Evolutionary conservation across 352 stramenopile genomes (phyloP), one percentile per base, ranked within the genome.

Genomic region (Globisporangium paddicum): DNA sequence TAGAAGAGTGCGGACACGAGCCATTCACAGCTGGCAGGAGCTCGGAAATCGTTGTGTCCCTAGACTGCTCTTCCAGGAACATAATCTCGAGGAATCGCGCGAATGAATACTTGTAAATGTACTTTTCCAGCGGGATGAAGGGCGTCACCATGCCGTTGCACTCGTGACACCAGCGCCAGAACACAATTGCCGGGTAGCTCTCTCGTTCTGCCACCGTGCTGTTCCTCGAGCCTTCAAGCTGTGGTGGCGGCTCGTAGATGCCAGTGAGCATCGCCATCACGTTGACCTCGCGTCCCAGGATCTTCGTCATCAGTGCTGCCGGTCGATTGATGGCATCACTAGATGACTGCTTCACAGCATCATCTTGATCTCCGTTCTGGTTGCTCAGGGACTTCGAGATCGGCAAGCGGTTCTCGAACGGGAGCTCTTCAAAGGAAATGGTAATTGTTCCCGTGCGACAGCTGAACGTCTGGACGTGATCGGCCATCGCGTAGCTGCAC

Each of bases 31-130:
- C 64, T 13, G 61, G 47, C 34, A 66, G 13, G 8, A 55, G 63
- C 52, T 26, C 25, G 14, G 46, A n/a, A 37, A 28, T 21, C 30
- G 32, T 32, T 42, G 18, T 18, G 16, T 28, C 71, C 1, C 86
- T 79, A 9, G 67, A 60, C 38, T 86, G 73, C 19, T 78, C 62
- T 55, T 98, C 96, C 35, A 91, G 92, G 50, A 99, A 98, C 32
- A 96, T 86, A 8, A 98, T 77, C 68, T 99, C 96, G n/a, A 99
- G 67, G 52, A 99, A 98, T 56, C 98, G 97, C 25, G 95, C 96
- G 71, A 99, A 98, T 13, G 88, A 98, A 71, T 98, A 98, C 72
- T 99, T 98, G 87, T 97, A 98, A 21, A 96, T 73, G 91, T 97
- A 69, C 79, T 96, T 79, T 85, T 90, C 70, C 76, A 95, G 55